phyloP scores from a whole-genome alignment of 2,329 filamentous ascomycete species.

The Monilinia laxa region DNA sequence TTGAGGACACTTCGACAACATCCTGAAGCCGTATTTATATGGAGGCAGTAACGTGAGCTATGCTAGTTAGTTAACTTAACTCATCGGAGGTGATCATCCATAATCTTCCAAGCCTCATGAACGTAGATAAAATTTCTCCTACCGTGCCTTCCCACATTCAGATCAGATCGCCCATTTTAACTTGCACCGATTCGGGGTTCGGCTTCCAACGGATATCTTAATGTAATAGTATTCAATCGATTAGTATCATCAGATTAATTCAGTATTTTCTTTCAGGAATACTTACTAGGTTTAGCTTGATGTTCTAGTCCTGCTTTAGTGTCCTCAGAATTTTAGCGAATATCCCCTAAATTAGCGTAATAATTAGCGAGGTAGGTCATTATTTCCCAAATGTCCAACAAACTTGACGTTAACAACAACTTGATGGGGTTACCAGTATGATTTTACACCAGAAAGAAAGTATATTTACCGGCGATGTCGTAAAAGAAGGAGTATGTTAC shows the following conservation, averaged over 20 bases:
- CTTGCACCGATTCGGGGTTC: not conserved
- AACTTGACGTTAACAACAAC: not conserved
- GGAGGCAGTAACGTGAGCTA: too few relatives aligned
- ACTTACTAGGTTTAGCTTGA: not conserved
- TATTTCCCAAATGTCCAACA: too few relatives aligned
- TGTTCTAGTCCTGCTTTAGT: not conserved
- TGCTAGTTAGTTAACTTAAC: not conserved
- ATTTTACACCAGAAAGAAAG: not conserved
- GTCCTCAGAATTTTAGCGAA: not conserved
- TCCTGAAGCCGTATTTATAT: too few relatives aligned
- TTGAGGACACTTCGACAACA: too few relatives aligned
- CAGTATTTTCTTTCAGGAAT: not conserved
- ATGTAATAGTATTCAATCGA: not conserved
- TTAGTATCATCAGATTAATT: not conserved
- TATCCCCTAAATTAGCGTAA: not conserved
- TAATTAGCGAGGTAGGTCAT: not conserved
- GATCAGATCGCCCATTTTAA: too few relatives aligned
- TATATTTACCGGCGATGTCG: not conserved
- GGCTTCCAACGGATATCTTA: too few relatives aligned
- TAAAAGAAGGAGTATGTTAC: too few relatives aligned
- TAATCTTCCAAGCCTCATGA: not conserved
- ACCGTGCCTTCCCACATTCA: not conserved
- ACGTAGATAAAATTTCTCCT: not conserved
- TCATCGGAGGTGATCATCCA: fast-evolving
- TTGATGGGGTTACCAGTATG: not conserved